Conservation (phyloP, 805 yeast genomes). For the Myxozyma monticola region DNA sequence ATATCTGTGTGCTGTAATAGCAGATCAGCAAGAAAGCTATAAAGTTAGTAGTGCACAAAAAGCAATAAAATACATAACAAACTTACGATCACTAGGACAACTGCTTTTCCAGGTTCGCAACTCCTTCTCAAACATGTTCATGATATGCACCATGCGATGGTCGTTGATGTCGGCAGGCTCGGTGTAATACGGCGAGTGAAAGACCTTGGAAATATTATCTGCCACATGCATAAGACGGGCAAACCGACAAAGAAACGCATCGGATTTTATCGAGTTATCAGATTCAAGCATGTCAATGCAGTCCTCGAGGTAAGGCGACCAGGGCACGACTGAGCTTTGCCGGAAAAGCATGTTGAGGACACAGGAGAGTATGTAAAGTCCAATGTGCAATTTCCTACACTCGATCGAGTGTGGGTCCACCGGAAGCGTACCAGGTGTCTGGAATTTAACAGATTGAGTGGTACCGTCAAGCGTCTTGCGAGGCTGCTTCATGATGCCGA, state of each 20-base stretch:
- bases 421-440: conserved; percentile 30
- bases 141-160: background rate
- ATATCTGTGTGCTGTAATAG: conserved; percentile 15
- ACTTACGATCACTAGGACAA: conserved; percentile 3
- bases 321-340: conserved; percentile 52
- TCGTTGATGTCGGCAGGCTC: conserved; percentile 14
- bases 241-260: background rate
- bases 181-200: conserved; percentile 7
- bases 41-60: background rate
- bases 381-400: no score
- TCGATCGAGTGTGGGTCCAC: no score
- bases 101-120: conserved; percentile 11
- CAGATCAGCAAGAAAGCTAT: conserved; percentile 5
- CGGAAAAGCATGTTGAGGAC: conserved; percentile 65
- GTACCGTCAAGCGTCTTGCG: no score
- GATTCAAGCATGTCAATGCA: conserved; percentile 53
- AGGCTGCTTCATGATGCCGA: conserved; percentile 65
- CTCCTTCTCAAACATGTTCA: conserved; percentile 12
- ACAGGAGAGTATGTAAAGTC: conserved; percentile 61
- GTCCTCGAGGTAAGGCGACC: conserved; percentile 57
- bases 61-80: background rate
- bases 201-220: conserved; percentile 3
- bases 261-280: conserved; percentile 1
- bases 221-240: conserved; percentile 7
- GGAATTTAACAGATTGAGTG: background rate